Evolutionary conservation across 805 yeast species (phyloP).

Genomic region (Alloascoidea africana): DNA sequence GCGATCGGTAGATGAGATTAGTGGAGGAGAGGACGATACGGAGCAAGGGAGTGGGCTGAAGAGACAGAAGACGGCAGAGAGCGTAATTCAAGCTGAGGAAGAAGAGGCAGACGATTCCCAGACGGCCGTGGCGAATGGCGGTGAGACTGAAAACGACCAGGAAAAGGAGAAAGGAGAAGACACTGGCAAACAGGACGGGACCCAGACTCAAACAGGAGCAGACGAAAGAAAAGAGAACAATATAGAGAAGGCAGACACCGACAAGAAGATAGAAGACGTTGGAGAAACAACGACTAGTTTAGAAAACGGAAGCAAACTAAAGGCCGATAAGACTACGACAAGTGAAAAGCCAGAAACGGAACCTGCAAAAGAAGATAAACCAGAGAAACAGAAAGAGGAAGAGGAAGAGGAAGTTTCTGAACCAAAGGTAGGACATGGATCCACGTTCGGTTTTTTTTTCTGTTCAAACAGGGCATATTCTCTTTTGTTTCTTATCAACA

Average conservation of each 20-base stretch:
- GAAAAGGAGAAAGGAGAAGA: conserved; percentile 5
- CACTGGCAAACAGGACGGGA: conserved; percentile 9
- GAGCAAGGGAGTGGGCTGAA: conserved; percentile 7
- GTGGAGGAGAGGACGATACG: conserved; percentile 4
- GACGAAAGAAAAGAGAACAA: conserved; percentile 13
- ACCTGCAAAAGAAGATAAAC: neutral
- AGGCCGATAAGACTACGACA: conserved; percentile 5
- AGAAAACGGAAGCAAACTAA: conserved; percentile 3
- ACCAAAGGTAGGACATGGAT: conserved; percentile 3
- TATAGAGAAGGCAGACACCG: conserved; percentile 9
- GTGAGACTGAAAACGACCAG: conserved; percentile 4
- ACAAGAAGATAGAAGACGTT: conserved; percentile 1
- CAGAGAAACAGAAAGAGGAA: neutral
- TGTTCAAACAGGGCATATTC: too few relatives aligned
- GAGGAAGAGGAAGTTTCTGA: conserved; percentile 4
- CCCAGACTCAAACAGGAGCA: conserved; percentile 8
- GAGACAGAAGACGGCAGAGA: conserved; percentile 9
- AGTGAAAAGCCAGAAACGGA: conserved; percentile 4
- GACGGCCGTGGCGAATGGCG: conserved; percentile 4
- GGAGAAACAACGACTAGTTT: conserved; percentile 4
- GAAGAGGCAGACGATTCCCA: too few relatives aligned
- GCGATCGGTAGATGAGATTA: conserved; percentile 4
- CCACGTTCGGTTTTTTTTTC: conserved; percentile 13
- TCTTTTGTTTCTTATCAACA: neutral
- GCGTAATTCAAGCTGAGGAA: too few relatives aligned